Conservation (phyloP, 768 basidiomycete species). For the Clavaria fumosa region DNA sequence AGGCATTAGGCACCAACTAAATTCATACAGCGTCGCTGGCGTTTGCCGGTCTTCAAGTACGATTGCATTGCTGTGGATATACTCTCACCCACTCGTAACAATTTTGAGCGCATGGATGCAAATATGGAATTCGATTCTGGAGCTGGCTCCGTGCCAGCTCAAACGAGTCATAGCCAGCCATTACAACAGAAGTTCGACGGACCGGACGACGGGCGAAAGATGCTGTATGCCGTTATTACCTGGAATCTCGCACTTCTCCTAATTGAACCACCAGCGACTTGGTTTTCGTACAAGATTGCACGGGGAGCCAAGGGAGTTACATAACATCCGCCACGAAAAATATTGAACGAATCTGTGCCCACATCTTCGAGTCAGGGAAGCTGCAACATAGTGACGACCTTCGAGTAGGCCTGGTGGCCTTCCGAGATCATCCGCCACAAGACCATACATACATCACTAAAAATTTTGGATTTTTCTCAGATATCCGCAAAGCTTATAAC, state of each 20-base stretch:
- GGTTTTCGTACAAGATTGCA: constrained; percentile 92
- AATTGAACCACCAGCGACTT: constrained; percentile 47
- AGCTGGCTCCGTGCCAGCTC: constrained; percentile 15
- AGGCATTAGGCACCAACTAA: too few species aligned
- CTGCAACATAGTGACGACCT: constrained; percentile 80
- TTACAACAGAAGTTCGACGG: constrained; percentile 20
- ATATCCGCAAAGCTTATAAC: constrained; percentile 74
- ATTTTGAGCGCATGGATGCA: constrained; percentile 54
- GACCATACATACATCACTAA: constrained; percentile 90
- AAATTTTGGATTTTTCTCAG: constrained; percentile 89
- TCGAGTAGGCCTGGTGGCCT: constrained; percentile 84
- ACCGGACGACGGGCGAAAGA: constrained; percentile 37
- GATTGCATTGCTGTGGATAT: neutral
- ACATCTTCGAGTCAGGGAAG: constrained; percentile 89
- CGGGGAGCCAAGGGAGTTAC: constrained; percentile 81
- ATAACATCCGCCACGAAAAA: constrained; percentile 93
- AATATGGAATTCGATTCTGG: constrained; percentile 56
- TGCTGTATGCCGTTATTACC: constrained; percentile 42
- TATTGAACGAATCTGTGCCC: constrained; percentile 87
- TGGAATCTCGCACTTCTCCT: constrained; percentile 7
- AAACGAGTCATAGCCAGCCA: constrained; percentile 24
- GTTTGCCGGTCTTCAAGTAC: neutral
- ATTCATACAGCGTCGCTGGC: too few species aligned
- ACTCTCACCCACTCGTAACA: neutral
- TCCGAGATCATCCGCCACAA: constrained; percentile 94